Percentiles rank a stretch among this genome's conserved stretches.
phyloP scores from a whole-genome alignment of 768 basidiomycete genomes.

The Collybiopsis luxurians region DNA sequence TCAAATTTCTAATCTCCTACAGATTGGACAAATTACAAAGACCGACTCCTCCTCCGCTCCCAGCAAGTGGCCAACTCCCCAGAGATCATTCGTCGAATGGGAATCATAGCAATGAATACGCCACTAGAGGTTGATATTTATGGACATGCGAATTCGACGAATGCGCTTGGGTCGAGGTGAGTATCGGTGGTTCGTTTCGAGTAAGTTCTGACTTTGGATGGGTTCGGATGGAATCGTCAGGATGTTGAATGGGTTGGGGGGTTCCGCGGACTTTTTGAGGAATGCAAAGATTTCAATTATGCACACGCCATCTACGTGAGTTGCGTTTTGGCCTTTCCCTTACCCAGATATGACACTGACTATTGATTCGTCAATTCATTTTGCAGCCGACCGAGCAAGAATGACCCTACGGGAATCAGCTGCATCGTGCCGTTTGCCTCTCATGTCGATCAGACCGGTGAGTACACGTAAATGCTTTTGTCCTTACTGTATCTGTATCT shows the following conservation, averaged over 20 bases:
- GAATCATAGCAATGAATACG: constrained; percentile 51
- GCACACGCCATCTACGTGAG: constrained; percentile 44
- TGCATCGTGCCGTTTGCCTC: too few relatives aligned
- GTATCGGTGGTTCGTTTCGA: neutral
- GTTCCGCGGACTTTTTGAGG: constrained; percentile 46
- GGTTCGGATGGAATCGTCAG: too few relatives aligned
- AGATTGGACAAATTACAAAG: constrained; percentile 47
- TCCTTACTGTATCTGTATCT: neutral
- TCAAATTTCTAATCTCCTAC: constrained; percentile 13
- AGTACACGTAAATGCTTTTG: constrained; percentile 13
- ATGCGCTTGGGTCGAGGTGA: constrained; percentile 41
- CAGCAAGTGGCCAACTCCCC: constrained; percentile 54
- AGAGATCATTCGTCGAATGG: constrained; percentile 43
- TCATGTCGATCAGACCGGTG: too few relatives aligned
- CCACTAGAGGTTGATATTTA: constrained; percentile 51
- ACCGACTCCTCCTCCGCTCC: constrained; percentile 44
- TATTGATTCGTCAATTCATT: too few relatives aligned
- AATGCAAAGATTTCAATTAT: constrained; percentile 50
- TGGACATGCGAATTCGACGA: constrained; percentile 49
- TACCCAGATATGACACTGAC: too few relatives aligned
- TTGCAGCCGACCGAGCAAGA: too few relatives aligned
- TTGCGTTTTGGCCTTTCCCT: too few relatives aligned
- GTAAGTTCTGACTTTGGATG: neutral
- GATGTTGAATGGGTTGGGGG: constrained; percentile 49
- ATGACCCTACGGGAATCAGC: too few relatives aligned